Percentiles rank a stretch among this genome's conserved stretches.
These are phyloP conservation scores for Yamadazyma kanchanaburiensis DNA, from an alignment of 1,139 yeast species.

Conservation along the genomic window DNA sequence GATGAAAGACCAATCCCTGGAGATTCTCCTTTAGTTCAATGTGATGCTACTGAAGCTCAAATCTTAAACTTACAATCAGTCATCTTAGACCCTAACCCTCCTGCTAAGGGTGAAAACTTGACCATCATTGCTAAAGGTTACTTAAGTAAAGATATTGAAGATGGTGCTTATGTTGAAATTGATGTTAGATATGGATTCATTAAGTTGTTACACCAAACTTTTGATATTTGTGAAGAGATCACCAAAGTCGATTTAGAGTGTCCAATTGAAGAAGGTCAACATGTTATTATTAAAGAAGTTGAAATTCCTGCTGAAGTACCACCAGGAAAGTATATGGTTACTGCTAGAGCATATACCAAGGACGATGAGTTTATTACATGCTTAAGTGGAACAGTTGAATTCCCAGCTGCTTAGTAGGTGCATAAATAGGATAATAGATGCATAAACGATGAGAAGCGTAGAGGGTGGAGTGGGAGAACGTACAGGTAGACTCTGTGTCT, in stretches of 20 bases:
- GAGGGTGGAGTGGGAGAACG: too few species aligned
- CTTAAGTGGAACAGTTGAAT: conserved; percentile 73
- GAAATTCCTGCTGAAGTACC: conserved; percentile 93
- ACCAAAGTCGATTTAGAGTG: conserved; percentile 79
- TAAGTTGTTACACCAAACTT: conserved; percentile 77
- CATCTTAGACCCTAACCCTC: conserved; percentile 79
- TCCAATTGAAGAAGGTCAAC: conserved; percentile 71
- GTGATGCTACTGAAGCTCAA: conserved; percentile 67
- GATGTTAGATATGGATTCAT: conserved; percentile 92
- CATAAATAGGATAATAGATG: too few species aligned
- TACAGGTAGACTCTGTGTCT: too few species aligned
- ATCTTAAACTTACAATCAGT: conserved; percentile 59
- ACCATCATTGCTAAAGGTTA: conserved; percentile 74
- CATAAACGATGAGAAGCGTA: too few species aligned
- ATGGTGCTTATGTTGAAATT: conserved; percentile 90
- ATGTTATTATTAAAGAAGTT: conserved; percentile 64
- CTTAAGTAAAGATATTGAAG: conserved; percentile 53
- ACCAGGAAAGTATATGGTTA: conserved; percentile 84
- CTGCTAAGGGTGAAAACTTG: conserved; percentile 73
- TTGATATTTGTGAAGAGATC: conserved; percentile 86
- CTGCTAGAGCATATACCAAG: conserved; percentile 84
- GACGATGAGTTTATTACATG: conserved; percentile 84
- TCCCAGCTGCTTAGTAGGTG: conserved; percentile 35
- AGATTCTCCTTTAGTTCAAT: conserved; percentile 74
- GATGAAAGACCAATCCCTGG: conserved; percentile 80